These are phyloP conservation scores for Asterophora parasitica DNA, from an alignment of 768 basidiomycete genomes.

Conservation along the genomic window DNA sequence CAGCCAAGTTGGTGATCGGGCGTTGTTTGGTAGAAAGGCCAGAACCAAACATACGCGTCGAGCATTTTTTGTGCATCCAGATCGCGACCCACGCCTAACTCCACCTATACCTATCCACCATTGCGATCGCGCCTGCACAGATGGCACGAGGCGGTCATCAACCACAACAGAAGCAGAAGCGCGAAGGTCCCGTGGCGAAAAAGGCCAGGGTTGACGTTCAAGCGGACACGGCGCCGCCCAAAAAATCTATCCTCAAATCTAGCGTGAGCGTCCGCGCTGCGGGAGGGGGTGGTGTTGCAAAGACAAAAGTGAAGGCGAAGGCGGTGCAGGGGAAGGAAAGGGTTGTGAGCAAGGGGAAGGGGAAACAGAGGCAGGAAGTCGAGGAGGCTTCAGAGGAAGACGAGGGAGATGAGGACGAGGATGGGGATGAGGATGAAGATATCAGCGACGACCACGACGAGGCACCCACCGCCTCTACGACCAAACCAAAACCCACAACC, in stretches of 20 bases:
- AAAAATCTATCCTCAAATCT: too few relatives aligned
- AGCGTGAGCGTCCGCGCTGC: conserved; percentile 1
- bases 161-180: background rate
- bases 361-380: background rate
- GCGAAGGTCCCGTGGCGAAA: background rate
- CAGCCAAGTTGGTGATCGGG: too few relatives aligned
- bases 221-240: background rate
- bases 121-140: too few relatives aligned
- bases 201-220: background rate
- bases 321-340: background rate
- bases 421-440: background rate
- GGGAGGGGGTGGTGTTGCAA: background rate
- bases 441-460: background rate
- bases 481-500: conserved; percentile 14
- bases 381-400: too few relatives aligned
- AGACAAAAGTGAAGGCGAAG: too few relatives aligned
- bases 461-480: conserved; percentile 9
- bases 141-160: background rate
- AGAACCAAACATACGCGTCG: background rate
- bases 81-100: background rate
- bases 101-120: background rate
- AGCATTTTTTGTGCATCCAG: conserved; percentile 1
- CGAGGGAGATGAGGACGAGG: background rate
- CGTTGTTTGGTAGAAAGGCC: background rate
- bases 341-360: background rate